Base-by-base conservation (phyloP, 208 protist species). In the Trypanosomatidae sp. region DNA sequence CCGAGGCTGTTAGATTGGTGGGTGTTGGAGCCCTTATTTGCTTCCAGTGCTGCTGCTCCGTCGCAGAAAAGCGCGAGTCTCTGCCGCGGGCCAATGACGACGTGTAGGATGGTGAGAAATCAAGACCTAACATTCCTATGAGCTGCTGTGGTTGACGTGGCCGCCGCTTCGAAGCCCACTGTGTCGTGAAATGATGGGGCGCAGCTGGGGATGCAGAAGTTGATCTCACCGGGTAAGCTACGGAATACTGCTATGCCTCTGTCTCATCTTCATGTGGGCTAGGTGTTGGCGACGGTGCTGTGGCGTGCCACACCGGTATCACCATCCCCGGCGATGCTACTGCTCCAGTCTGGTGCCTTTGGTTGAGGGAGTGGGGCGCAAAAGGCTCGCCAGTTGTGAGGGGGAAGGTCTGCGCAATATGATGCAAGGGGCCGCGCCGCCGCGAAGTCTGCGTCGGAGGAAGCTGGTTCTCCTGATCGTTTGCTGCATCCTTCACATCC, bases 361-460 rank as follows among this genome's bases (percentile, higher is more conserved):
- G n/a, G 1, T 58, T 9, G 69, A 66, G 19, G 66, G 67, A 30
- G 74, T 64, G 69, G 9, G 6, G 52, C 0, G 52, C 52, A 30
- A 58, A 25, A 2, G 52, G 52, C 19, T 58, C 52, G 52, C 52
- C 52, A 30, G 3, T 33, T 0, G 52, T 15, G 8, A 58, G 2
- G 10, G 6, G 52, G 0, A 13, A 33, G 25, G 19, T 8, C n/a
- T 58, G 19, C 52, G 13, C 52, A 30, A 58, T 6, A 10, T n/a
- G 19, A 0, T 62, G 47, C 25, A 52, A 30, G 12, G 50, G 36
- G 15, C 30, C 9, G 36, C 62, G 74, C 12, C 74, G 44, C 17
- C 66, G 74, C 28, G 74, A 79, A 22, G 74, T 79, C 43, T 79
- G 68, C 39, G 74, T 79, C 12, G 74, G 74, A 17, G 66, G 74